Conservation (phyloP, 495 filamentous ascomycete genomes). For the Trichoderma orchidacearum region DNA sequence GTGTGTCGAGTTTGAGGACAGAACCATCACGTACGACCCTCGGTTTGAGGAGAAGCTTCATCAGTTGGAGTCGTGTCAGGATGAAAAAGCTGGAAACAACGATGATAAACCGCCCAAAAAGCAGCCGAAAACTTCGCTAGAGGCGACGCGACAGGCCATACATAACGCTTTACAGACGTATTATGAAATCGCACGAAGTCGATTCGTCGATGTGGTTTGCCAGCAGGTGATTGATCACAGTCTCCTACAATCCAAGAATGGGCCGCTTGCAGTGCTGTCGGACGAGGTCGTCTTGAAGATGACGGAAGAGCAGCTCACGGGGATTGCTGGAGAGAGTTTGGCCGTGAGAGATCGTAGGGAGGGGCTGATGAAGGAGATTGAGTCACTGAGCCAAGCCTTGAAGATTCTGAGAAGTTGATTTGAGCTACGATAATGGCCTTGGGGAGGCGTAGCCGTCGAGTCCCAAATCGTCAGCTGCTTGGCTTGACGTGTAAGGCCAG, state of each 20-base stretch:
- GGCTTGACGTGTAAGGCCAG: too few relatives aligned
- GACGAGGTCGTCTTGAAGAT: not conserved
- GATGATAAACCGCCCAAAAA: not conserved
- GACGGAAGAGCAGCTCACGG: not conserved
- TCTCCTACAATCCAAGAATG: slow-evolving; percentile 14
- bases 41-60: not conserved
- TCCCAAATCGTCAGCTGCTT: too few relatives aligned
- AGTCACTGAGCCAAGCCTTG: not conserved
- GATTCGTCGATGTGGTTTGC: slow-evolving; percentile 43
- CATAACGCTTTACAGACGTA: slow-evolving; percentile 46
- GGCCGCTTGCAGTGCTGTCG: slow-evolving; percentile 10
- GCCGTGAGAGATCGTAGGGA: not conserved
- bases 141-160: slow-evolving; percentile 34
- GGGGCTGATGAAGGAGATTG: not conserved
- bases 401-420: not conserved
- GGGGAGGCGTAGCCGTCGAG: too few relatives aligned
- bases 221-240: slow-evolving; percentile 18
- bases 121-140: slow-evolving; percentile 25
- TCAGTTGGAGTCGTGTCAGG: not conserved
- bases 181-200: slow-evolving; percentile 43
- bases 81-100: not conserved
- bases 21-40: slow-evolving; percentile 5
- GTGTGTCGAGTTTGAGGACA: slow-evolving; percentile 8
- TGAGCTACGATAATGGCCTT: too few relatives aligned
- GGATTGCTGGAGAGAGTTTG: not conserved